Conservation (phyloP, 2,329 filamentous ascomycete species). For the Cladosporium halotolerans region DNA sequence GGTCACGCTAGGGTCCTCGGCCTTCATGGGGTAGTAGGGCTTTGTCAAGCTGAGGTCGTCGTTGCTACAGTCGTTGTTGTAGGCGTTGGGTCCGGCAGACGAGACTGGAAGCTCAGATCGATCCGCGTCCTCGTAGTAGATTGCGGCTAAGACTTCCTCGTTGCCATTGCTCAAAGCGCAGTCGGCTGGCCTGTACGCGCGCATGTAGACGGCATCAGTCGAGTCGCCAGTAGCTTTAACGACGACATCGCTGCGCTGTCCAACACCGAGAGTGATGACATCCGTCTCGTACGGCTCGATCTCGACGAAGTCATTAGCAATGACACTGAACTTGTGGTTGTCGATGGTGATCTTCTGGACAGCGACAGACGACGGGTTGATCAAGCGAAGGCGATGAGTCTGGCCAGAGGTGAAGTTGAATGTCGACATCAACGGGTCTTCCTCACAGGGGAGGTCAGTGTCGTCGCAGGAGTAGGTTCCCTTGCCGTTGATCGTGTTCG, state of each 20-base stretch:
- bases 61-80: constrained; percentile 48
- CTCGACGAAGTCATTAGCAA: constrained; percentile 39
- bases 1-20: constrained; percentile 26
- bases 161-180: constrained; percentile 32
- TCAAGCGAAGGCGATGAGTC: constrained; percentile 37
- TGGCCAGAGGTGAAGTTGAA: constrained; percentile 37
- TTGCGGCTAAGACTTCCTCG: constrained; percentile 49
- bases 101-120: constrained; percentile 39
- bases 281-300: constrained; percentile 36
- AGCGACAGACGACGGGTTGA: constrained; percentile 37
- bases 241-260: constrained; percentile 37
- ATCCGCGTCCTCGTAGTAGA: constrained; percentile 60
- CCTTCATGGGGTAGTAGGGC: constrained; percentile 47
- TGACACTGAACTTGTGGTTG: constrained; percentile 38
- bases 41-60: constrained; percentile 50
- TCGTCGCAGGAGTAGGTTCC: constrained; percentile 20
- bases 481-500: constrained; percentile 25
- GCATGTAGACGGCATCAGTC: constrained; percentile 33
- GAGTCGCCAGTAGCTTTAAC: constrained; percentile 31
- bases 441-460: constrained; percentile 24
- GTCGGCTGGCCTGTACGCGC: constrained; percentile 22
- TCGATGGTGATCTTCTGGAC: constrained; percentile 40
- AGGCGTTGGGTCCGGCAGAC: constrained; percentile 29
- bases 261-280: constrained; percentile 36
- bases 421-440: constrained; percentile 21